These are phyloP conservation scores for Triticum dicoccoides DNA, from an alignment of 176 grass and related monocot species.

Conservation along the genomic window DNA sequence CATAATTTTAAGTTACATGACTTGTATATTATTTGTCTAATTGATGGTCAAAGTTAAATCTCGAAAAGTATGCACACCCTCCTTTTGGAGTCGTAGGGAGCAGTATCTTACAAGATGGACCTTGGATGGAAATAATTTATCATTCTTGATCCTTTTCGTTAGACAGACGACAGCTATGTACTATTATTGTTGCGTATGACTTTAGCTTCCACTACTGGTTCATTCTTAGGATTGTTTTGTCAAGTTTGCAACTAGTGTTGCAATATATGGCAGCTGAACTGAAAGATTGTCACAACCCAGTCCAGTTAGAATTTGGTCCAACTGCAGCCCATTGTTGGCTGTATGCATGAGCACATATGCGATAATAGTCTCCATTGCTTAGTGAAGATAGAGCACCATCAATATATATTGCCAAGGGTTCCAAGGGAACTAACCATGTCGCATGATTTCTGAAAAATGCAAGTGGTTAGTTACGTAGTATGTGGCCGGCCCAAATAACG, in stretches of 20 bases:
- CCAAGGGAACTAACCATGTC: not conserved
- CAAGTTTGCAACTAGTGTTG: not conserved
- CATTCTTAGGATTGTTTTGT: not conserved
- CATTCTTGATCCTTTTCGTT: not conserved
- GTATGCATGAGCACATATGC: not conserved
- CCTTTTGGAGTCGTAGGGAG: not conserved
- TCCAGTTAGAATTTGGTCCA: not conserved
- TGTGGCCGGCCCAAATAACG: not conserved
- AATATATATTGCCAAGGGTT: not conserved
- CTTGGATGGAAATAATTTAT: not conserved
- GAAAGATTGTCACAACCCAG: not conserved
- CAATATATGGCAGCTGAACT: not conserved
- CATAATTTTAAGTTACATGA: not conserved
- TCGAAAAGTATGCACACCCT: not conserved
- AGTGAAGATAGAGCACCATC: not conserved
- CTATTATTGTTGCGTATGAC: not conserved
- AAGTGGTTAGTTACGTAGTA: not conserved
- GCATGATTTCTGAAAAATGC: not conserved
- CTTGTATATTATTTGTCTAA: not conserved
- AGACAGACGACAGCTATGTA: not conserved
- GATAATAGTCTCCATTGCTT: not conserved
- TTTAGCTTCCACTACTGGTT: conserved; percentile 9
- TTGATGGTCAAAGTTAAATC: not conserved
- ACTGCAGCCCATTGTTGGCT: not conserved
- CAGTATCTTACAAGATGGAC: not conserved